phyloP scores from a whole-genome alignment of 1,139 yeast species.

The Williopsis jadinii region DNA sequence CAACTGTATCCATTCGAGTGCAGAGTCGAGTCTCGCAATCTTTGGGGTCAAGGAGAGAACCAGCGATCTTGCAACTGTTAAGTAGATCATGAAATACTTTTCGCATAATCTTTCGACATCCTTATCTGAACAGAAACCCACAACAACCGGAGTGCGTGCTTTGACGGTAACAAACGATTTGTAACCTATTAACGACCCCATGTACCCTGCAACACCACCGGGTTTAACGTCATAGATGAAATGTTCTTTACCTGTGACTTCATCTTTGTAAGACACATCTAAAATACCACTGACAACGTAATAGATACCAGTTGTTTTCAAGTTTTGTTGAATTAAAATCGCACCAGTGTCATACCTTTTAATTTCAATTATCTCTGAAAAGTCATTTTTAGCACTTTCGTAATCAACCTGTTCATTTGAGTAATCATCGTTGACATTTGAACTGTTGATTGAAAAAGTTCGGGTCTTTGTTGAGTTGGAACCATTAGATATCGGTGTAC shows the following conservation, averaged over 20 bases:
- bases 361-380: slow-evolving; percentile 57
- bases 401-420: slow-evolving; percentile 27
- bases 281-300: slow-evolving; percentile 74
- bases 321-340: slow-evolving; percentile 55
- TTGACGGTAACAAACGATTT: slow-evolving; percentile 68
- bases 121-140: slow-evolving; percentile 64
- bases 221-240: slow-evolving; percentile 52
- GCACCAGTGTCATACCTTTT: slow-evolving; percentile 48
- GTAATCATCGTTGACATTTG: slow-evolving; percentile 4
- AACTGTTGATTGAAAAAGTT: slow-evolving; percentile 12
- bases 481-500: neutral
- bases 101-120: slow-evolving; percentile 65
- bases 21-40: slow-evolving; percentile 75
- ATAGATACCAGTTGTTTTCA: slow-evolving; percentile 64
- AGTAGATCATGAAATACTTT: slow-evolving; percentile 64
- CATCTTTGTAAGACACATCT: slow-evolving; percentile 44
- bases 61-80: slow-evolving; percentile 70
- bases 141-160: slow-evolving; percentile 46
- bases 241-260: slow-evolving; percentile 27
- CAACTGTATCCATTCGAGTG: slow-evolving; percentile 90
- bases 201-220: slow-evolving; percentile 86
- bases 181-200: slow-evolving; percentile 75
- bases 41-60: slow-evolving; percentile 61
- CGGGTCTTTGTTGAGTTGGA: slow-evolving; percentile 4
- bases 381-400: slow-evolving; percentile 53